Conservation (phyloP, 2,329 filamentous ascomycete genomes). For the Diplodia sapinea region DNA sequence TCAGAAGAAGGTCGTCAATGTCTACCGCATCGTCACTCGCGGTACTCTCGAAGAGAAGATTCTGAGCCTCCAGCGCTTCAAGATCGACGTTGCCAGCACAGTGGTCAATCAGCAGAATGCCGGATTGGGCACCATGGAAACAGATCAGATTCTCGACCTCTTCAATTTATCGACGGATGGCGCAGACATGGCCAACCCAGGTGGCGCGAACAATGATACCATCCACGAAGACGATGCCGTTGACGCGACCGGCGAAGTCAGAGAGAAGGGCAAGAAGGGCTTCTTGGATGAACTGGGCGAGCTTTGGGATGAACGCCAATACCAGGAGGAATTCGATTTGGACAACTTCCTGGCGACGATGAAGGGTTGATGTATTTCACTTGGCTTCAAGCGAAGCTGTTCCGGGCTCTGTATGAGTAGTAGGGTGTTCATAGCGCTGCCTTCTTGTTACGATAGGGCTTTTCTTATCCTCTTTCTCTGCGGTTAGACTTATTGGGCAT, state of each 20-base stretch:
- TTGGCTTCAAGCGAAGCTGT: not conserved
- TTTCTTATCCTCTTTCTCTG: not conserved
- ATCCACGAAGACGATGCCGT: conserved; percentile 85
- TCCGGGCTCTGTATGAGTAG: conserved; percentile 9
- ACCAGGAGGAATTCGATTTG: conserved; percentile 96
- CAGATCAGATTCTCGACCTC: conserved; percentile 94
- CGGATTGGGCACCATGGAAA: conserved; percentile 93
- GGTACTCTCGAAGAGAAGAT: conserved; percentile 99
- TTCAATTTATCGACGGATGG: conserved; percentile 72
- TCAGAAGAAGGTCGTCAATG: conserved; percentile 99
- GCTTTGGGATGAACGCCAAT: conserved; percentile 96
- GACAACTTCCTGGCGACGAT: conserved; percentile 95
- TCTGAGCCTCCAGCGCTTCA: conserved; percentile 95
- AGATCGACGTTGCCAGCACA: conserved; percentile 97
- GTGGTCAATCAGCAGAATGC: conserved; percentile 99
- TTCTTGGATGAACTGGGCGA: conserved; percentile 95
- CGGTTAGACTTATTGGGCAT: not conserved
- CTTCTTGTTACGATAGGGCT: conserved; percentile 6
- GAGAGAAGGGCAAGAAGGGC: conserved; percentile 94
- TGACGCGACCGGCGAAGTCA: conserved; percentile 82
- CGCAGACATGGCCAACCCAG: conserved; percentile 66
- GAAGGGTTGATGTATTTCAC: conserved; percentile 58
- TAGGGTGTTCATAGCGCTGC: not conserved
- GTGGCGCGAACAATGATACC: conserved; percentile 69
- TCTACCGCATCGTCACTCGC: conserved; percentile 93